Base-by-base conservation (phyloP, 225 moss, liverwort and hornwort genomes). In the Asterella californica region DNA sequence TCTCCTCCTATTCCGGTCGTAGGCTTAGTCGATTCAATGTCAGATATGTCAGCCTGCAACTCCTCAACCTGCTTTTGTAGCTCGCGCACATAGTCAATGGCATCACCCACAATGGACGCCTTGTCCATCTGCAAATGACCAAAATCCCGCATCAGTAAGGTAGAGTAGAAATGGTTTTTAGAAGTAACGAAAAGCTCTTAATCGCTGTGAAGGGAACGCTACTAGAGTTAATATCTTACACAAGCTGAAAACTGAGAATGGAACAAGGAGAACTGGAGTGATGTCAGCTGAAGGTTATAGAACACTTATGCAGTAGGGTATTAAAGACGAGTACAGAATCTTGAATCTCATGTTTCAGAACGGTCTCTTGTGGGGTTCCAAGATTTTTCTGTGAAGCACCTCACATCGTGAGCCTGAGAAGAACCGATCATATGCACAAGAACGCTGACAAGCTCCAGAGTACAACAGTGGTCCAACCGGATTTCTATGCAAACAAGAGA, bases 51-150 rank as follows among this genome's bases (percentile, higher is more conserved):
- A 29, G 80, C 61, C 70, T 90, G 85, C 79, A 91, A 76, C 2
- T 81, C 85, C 49, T 89, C 83, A 11, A 91, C 80, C 81, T 91
- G 84, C 75, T 91, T 88, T 47, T 90, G 87, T 60, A 91, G 86
- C 74, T 88, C 88, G 64, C 85, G 82, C 64, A 91, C 88, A n/a
- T 90, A 91, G 61, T 90, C 91, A 73, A 91, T 91, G 29, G 91
- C 90, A 74, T 91, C 91, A 29, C 90, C 91, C 1, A 91, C 85
- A 70, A 91, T 91, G 15, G 91, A 91, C 30, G 90, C 91, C 72
- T 90, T 91, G 83, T 91, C 91, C 91, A 91, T 91, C 91, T 91
- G 86, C 64, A 79, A 68, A 77, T 30, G 75, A 14, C 54, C 32
- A 19, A 55, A 75, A 75, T 57, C 15, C 38, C 68, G 37, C 37